Evolutionary conservation across 306 rosid genomes (phyloP), one percentile per base, ranked within the genome.

Genomic region (Pachyrhizus erosus): DNA sequence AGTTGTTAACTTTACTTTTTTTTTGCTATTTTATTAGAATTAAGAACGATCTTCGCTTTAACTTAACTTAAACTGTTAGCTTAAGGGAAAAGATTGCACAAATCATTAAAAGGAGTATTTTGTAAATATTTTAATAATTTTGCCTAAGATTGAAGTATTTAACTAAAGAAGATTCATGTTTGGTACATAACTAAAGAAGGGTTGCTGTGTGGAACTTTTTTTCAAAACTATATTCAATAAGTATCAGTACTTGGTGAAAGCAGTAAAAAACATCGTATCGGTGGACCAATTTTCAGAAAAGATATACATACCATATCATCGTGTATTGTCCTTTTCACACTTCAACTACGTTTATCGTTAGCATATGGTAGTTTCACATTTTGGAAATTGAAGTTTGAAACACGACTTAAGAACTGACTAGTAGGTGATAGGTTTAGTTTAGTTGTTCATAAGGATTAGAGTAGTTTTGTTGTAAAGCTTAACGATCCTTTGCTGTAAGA

Each of bases 41-140:
- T 70, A 40, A 12, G 9, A 20, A 21, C 20, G 10, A 21, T 42
- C 12, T 43, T 43, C 26, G 26, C 42, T 15, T 48, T 17, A 46
- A 17, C 48, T n/a, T n/a, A 66, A 9, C 71, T 66, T 34, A 4
- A 66, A n/a, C 26, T 31, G 13, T 65, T 34, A 68, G 18, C 73
- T 68, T 68, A 39, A 68, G 31, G 33, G 31, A 68, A 68, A 33
- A 20, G 73, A 40, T 68, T 68, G 33, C 15, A 20, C 73, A 20
- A 10, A 68, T 68, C 49, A n/a, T 37, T 66, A 4, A 9, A n/a
- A 34, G 24, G 26, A 0, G 13, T 31, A 1, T 39, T 7, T n/a
- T 17, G 8, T 33, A 37, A 34, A 34, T 6, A 34, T 34, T 34
- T 34, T 5, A 5, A 34, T 33, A 4, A 34, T 5, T 34, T 0